Evolutionary conservation across 257 asterid genomes (phyloP).

Genomic region (Fraxinus anomala): DNA sequence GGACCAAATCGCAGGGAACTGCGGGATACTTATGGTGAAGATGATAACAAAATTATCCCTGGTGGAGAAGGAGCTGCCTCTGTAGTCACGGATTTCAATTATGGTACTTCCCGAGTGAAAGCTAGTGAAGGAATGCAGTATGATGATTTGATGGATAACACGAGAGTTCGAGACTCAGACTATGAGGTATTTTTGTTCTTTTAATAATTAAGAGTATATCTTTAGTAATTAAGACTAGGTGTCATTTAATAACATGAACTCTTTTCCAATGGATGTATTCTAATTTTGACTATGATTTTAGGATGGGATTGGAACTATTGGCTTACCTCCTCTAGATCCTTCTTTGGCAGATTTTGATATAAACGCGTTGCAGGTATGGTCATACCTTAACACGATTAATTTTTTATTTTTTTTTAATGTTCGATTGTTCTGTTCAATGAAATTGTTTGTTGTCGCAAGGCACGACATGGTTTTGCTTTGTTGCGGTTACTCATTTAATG

Average conservation of each 20-base stretch:
- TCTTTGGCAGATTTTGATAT: conserved; percentile 64
- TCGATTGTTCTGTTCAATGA: background rate
- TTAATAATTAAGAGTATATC: background rate
- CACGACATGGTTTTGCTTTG: background rate
- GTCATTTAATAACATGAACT: conserved; percentile 6
- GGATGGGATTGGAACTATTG: conserved; percentile 60
- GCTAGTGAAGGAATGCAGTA: conserved; percentile 48
- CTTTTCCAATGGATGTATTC: conserved; percentile 13
- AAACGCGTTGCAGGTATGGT: conserved; percentile 67
- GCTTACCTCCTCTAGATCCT: conserved; percentile 63
- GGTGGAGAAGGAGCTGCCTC: conserved; percentile 47
- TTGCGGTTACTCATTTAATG: background rate
- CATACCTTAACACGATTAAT: background rate
- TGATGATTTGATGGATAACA: conserved; percentile 59
- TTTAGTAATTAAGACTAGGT: background rate
- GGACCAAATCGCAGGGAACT: conserved; percentile 46
- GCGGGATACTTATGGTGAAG: conserved; percentile 43
- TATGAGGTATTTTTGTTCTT: conserved; percentile 54
- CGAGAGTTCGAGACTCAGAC: conserved; percentile 53
- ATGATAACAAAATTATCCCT: conserved; percentile 40
- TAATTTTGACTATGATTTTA: conserved; percentile 33
- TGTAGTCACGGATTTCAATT: conserved; percentile 42
- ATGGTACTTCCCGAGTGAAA: conserved; percentile 42
- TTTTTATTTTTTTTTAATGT: background rate
- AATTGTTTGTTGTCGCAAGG: background rate